A percentile compares a stretch with the other conserved stretches of the same genome.
Evolutionary conservation across 2,329 filamentous ascomycete genomes (phyloP).

Genomic region (Myriosclerotinia curreyana): DNA sequence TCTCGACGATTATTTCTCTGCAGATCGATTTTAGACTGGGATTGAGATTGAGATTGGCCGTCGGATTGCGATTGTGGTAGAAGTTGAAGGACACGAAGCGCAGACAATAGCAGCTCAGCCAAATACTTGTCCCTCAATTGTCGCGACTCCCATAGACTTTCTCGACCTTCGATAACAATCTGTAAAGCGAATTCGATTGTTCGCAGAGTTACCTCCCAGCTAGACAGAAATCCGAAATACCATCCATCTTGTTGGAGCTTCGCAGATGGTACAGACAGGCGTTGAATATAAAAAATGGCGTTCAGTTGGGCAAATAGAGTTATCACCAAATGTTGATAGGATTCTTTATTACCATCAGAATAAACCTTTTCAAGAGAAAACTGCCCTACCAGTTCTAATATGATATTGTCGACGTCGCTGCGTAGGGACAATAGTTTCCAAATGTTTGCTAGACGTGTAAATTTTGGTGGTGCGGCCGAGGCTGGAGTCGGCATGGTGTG

Average conservation of each 20-base stretch:
- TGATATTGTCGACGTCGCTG: slow-evolving; percentile 44
- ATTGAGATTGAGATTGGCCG: slow-evolving; percentile 22
- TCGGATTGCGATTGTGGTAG: slow-evolving; percentile 41
- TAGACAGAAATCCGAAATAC: slow-evolving; percentile 43
- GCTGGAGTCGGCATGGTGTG: slow-evolving; percentile 35
- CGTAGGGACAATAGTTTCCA: slow-evolving; percentile 43
- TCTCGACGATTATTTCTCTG: slow-evolving; percentile 41
- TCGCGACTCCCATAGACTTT: slow-evolving; percentile 32
- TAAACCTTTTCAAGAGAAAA: slow-evolving; percentile 46
- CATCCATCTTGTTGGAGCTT: slow-evolving; percentile 39
- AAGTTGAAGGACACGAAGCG: slow-evolving; percentile 42
- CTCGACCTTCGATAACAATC: slow-evolving; percentile 31
- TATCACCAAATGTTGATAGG: slow-evolving; percentile 42
- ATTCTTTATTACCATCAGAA: slow-evolving; percentile 38
- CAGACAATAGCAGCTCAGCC: slow-evolving; percentile 42
- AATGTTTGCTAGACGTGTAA: slow-evolving; percentile 40
- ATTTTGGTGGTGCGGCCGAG: slow-evolving; percentile 41
- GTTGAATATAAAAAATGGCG: slow-evolving; percentile 43
- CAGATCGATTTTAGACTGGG: slow-evolving; percentile 32
- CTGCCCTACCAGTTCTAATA: slow-evolving; percentile 44
- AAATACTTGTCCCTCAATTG: slow-evolving; percentile 42
- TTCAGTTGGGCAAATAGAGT: slow-evolving; percentile 42
- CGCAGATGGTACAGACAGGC: slow-evolving; percentile 43
- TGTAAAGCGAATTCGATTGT: slow-evolving; percentile 43
- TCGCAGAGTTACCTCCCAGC: slow-evolving; percentile 44